These are phyloP conservation scores for Orbilia oligospora DNA, from an alignment of 2,329 filamentous ascomycete genomes.

Conservation along the genomic window DNA sequence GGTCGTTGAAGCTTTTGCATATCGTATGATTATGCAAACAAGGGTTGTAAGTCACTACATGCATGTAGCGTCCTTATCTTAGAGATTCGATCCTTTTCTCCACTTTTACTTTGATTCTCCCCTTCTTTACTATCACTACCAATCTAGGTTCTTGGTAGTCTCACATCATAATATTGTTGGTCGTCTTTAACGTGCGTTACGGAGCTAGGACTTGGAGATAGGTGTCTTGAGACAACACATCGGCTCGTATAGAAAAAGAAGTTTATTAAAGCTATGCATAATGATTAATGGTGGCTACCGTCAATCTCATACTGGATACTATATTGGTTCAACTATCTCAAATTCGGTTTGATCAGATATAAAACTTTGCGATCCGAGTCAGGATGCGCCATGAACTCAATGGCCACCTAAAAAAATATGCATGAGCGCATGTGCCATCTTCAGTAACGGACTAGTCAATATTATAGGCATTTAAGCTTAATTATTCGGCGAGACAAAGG, in stretches of 20 bases:
- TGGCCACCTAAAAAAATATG: neutral
- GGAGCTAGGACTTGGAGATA: no score
- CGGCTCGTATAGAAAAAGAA: neutral
- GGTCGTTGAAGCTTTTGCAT: neutral
- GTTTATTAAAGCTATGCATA: neutral
- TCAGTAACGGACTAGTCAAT: neutral
- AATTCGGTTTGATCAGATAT: neutral
- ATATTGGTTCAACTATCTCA: conserved; percentile 5
- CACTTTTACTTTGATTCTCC: conserved; percentile 7
- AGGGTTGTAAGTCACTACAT: neutral
- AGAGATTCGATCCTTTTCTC: conserved; percentile 8
- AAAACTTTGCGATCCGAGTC: neutral
- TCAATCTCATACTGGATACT: neutral
- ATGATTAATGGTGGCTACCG: neutral
- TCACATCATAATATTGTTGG: neutral
- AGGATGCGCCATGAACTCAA: neutral
- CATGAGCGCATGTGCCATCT: neutral
- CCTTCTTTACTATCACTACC: conserved; percentile 2
- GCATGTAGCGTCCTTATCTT: neutral
- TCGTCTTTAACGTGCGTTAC: no score
- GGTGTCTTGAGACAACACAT: neutral
- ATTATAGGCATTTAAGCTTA: conserved; percentile 2
- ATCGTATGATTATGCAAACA: neutral
- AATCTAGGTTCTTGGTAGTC: neutral
- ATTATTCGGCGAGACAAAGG: neutral